These are phyloP conservation scores for Pyrrhoderma noxium DNA, from an alignment of 1,284 basidiomycete species.

Conservation along the genomic window DNA sequence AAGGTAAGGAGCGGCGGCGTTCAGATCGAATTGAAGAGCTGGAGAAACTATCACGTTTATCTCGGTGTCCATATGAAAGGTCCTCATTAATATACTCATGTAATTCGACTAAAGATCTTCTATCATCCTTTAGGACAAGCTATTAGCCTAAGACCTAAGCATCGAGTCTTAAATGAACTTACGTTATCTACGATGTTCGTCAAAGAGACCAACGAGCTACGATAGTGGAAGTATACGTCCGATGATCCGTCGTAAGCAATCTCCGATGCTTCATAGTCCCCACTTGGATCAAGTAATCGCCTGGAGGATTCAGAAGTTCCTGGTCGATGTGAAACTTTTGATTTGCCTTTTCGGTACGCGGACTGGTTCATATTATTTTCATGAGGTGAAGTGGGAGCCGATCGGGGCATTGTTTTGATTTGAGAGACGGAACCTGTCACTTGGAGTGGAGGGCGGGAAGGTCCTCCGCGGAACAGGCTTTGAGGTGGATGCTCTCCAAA, in stretches of 20 bases:
- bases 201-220: slow-evolving; percentile 68
- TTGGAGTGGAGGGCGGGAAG: slow-evolving; percentile 30
- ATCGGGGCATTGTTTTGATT: slow-evolving; percentile 6
- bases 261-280: slow-evolving; percentile 20
- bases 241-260: slow-evolving; percentile 26
- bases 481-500: slow-evolving; percentile 75
- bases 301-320: slow-evolving; percentile 51
- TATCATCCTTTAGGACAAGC: slow-evolving; percentile 50
- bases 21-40: slow-evolving; percentile 32
- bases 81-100: slow-evolving; percentile 49
- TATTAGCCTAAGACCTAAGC: slow-evolving; percentile 3
- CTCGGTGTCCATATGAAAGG: slow-evolving; percentile 19
- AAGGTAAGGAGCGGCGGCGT: slow-evolving; percentile 64
- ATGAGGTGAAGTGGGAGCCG: slow-evolving; percentile 21
- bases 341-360: slow-evolving; percentile 37
- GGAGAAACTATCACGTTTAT: slow-evolving; percentile 17
- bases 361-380: slow-evolving; percentile 42
- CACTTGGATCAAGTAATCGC: slow-evolving; percentile 36
- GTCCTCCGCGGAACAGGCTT: slow-evolving; percentile 58
- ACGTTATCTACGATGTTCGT: slow-evolving; percentile 71
- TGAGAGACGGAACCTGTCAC: slow-evolving; percentile 19
- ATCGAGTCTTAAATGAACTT: slow-evolving; percentile 27
- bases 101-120: slow-evolving; percentile 61
- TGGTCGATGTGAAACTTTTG: slow-evolving; percentile 37
- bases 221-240: slow-evolving; percentile 63